Base-by-base conservation (phyloP, 2,329 filamentous ascomycete genomes). In the Anisogramma anomala region DNA sequence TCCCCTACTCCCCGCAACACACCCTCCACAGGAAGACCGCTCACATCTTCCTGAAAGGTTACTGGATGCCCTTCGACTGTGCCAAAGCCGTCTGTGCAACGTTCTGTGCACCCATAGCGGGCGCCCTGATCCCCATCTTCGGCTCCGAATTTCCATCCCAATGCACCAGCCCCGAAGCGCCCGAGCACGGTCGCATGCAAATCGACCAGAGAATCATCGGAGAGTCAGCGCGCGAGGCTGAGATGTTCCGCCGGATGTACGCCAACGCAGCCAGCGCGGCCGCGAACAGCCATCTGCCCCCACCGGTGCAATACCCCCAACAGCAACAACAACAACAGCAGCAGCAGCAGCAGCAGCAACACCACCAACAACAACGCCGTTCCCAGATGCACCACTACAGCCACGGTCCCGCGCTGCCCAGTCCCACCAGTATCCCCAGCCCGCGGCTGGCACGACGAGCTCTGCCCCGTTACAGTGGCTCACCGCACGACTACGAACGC, bases 11-110 rank as follows among this genome's bases (percentile, higher is more conserved):
- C n/a, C 15, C 10, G 10, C 17, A 20, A 9, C 1, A 8, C 3
- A 14, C 7, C 9, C 11, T 9, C 32, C 4, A 17, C 3, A 17
- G 13, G 28, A 31, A 1, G 8, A 19, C n/a, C 32, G 49, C 41
- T 51, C 28, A 40, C 40, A 36, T 41, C 25, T 46, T 32, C 48
- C n/a, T n/a, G 28, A n/a, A 19, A 94, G 87, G 91, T 25, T 98
- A 96, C 61, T 98, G 91, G 91, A 86, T 96, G 74, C 89, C 89
- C 2, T 96, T 80, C 53, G 66, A 76, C 28, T 93, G 87, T 50
- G 91, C 91, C 34, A 82, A 75, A 60, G 87, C 86, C 9, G 68
- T 98, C 38, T 93, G 88, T 53, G 75, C 84, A 3, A 95, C 84
- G 1, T 96, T 96, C 58, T 96, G 89, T 63, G 78, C 80, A 58